Evolutionary conservation across 2,329 filamentous ascomycete genomes (phyloP), one percentile per base, ranked within the genome.

Genomic region (Calonectria pauciramosa): DNA sequence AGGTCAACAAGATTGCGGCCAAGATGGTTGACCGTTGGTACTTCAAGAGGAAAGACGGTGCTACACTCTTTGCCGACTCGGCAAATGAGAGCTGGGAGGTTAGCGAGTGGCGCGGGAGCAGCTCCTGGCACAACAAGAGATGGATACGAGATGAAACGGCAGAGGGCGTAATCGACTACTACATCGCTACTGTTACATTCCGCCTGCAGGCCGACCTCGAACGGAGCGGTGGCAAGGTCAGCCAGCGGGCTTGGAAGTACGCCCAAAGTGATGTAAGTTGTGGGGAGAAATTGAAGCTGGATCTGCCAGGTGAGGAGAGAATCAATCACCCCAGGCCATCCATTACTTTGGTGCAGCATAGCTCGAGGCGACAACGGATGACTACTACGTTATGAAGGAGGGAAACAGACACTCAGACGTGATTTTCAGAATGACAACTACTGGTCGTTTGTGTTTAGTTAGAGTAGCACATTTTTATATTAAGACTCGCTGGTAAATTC

Each of bases 121-220:
- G 87, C n/a, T 84, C 83, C 0, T 86, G 88, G 83, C 77, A 84
- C 7, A 65, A 76, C 0, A 2, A 75, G 34, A 81, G 84, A 9
- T 89, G 87, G 85, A 13, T 83, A 1, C 83, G 87, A 1, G 88
- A 90, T 74, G 87, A 89, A 77, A 81, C 81, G 0, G 77, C 81
- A 23, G 80, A 82, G 0, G 83, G 84, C 6, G 79, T 78, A 20
- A 82, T 90, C 11, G 84, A 88, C 28, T 90, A 89, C 71, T 86
- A 88, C 75, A 80, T 89, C 41, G 82, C 82, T 3, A 82, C 85
- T 0, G 81, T 90, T 4, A 83, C 80, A 0, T 90, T 85, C 65
- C 73, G 74, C 0, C 76, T 74, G 4, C 73, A 77, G 32, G 41
- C 44, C 2, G 75, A 77, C 0, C 54, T 85, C 4, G 71, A 78